Base-by-base conservation (phyloP, 2,329 filamentous ascomycete genomes). In the Penicillium nordicum region DNA sequence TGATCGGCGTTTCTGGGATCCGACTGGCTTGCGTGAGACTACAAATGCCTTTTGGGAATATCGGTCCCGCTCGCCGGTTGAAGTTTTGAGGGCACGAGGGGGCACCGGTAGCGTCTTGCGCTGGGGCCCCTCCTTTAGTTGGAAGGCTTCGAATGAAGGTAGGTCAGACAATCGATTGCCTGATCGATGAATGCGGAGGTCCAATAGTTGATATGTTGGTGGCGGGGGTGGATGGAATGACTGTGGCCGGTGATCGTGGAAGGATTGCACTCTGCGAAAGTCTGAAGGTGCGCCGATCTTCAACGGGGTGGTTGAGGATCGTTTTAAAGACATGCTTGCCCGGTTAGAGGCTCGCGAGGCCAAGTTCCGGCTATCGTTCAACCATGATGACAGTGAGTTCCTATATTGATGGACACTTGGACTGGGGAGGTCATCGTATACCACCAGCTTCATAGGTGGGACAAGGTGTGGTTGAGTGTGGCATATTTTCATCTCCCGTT, bases 181-280 rank as follows among this genome's bases (percentile, higher is more conserved):
- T n/a, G 74, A 70, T 50, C 70, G 64, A 62, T 79, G 74, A 51
- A 80, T 79, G 62, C 72, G 79, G 45, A 80, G 67, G 63, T 80
- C 73, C n/a, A 80, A 67, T 4, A 77, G 78, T 34, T 72, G 66
- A 60, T 74, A 79, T 14, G 61, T 58, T 21, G 61, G 60, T 23
- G 55, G 52, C 16, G 61, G 29, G 11, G 54, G 53, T 18, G 57
- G 41, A 27, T 63, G 56, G 48, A 62, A 57, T 14, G 53, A 40
- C 21, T 42, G 27, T 37, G 23, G 7, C 29, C n/a, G 37, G 29
- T 55, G 30, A 16, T 23, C 23, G 11, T 65, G 64, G 40, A 63
- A 63, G 2, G 62, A 63, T n/a, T 69, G 64, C 16, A 77, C 72
- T 58, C 68, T 64, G 54, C 74, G 69, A 57, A 79, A 79, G 43